These are phyloP conservation scores for Solanum ahanhuiri DNA, from an alignment of 257 asterid species.

Conservation along the genomic window DNA sequence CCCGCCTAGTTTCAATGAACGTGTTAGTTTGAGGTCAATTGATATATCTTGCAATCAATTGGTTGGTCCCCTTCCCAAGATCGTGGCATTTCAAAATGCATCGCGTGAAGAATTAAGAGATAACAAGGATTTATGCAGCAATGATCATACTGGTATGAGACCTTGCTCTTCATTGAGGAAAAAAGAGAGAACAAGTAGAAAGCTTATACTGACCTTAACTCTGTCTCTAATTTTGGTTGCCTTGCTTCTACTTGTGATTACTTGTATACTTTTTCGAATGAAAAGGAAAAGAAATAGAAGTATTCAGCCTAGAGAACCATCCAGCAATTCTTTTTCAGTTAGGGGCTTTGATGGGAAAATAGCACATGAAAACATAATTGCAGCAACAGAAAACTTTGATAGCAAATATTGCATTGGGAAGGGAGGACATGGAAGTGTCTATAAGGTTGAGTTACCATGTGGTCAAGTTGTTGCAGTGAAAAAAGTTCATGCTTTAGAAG, in stretches of 20 bases:
- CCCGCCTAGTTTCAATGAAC: conserved; percentile 8
- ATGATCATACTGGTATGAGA: conserved; percentile 11
- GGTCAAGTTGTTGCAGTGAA: conserved; percentile 25
- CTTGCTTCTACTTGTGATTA: conserved; percentile 3
- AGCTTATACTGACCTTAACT: not conserved
- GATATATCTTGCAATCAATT: conserved; percentile 30
- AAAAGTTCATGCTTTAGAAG: conserved; percentile 12
- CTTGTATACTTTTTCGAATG: not conserved
- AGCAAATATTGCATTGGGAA: conserved; percentile 14
- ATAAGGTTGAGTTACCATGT: conserved; percentile 11
- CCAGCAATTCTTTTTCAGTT: conserved; percentile 1
- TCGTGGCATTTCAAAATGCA: conserved; percentile 14
- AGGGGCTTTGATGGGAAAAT: conserved; percentile 17
- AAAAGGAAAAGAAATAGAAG: not conserved
- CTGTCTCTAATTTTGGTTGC: not conserved
- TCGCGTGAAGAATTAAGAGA: conserved; percentile 10
- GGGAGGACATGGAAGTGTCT: conserved; percentile 28
- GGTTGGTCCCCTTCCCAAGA: conserved; percentile 28
- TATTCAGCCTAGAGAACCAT: not conserved
- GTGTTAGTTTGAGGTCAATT: conserved; percentile 2
- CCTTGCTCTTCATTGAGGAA: conserved; percentile 6
- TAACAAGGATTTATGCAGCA: conserved; percentile 27
- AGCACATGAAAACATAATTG: conserved; percentile 13
- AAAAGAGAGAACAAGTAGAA: not conserved
- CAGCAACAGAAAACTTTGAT: conserved; percentile 17